Base-by-base conservation (phyloP, 1,139 yeast genomes). In the Suhomyces coccinellae region DNA sequence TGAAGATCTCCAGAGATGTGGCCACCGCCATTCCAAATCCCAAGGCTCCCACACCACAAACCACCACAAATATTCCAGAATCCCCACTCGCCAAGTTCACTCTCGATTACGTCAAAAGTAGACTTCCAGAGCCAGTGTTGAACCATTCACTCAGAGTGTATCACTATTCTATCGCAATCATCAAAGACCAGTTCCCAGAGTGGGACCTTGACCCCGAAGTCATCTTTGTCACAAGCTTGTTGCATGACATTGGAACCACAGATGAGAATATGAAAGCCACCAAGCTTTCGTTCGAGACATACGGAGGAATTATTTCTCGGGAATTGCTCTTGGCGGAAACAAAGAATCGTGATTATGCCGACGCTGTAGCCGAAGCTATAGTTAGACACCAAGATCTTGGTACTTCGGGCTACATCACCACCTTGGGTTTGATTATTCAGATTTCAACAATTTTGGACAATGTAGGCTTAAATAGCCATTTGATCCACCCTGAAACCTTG, bases 381-480 rank as follows among this genome's bases (percentile, higher is more conserved):
- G 64, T 69, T 17, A 57, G 73, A 39, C 73, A 69, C 52, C 73
- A 69, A 48, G 72, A 69, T 53, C 56, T 69, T 36, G 73, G 73
- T 15, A 61, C 60, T 7, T 41, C 63, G 2, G 73, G 73, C 3
- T 64, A 52, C 46, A 69, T 69, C 46, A 68, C 74, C n/a, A 57
- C 67, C 2, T 57, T 69, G 45, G 73, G 74, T 0, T 57, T 69
- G 38, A 65, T 69, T 34, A 53, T 69, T 38, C 74, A 69, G 50
- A 61, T 68, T 31, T 57, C 68, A 13, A 69, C 73, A 33, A 66
- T 68, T 35, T 58, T 68, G 44, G 74, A 69, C 52, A 69, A 69
- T 43, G 71, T 67, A n/a, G 73, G 73, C 2, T 48, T 57, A 34
- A 56, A 69, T 48, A 54, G 58, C 17, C 60, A 67, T 26, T 64